Conservation (phyloP, 177 flowering plant genomes). For the Tripterygium wilfordii region DNA sequence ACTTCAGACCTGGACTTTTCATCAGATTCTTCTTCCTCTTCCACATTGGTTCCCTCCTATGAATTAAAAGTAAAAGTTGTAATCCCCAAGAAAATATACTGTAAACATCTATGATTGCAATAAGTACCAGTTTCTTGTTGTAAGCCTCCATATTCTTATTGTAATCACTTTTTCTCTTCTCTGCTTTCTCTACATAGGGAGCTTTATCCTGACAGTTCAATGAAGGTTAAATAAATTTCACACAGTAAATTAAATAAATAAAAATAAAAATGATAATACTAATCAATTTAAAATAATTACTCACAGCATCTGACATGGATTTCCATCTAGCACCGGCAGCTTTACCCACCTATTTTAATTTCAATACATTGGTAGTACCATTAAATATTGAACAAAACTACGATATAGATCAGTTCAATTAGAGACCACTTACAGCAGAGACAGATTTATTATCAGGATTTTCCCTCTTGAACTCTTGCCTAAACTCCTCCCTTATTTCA, state of each 20-base stretch:
- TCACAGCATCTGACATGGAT: constrained; percentile 52
- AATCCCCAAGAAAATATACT: no score
- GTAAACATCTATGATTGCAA: no score
- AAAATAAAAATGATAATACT: no score
- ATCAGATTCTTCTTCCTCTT: constrained; percentile 41
- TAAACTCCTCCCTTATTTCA: constrained; percentile 54
- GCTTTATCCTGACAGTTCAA: constrained; percentile 50
- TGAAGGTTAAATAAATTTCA: no score
- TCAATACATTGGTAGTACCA: no score
- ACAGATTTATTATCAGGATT: constrained; percentile 67
- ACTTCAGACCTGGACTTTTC: constrained; percentile 59
- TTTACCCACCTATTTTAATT: constrained; percentile 59
- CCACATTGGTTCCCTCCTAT: no score
- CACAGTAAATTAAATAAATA: neutral
- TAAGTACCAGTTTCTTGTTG: constrained; percentile 22
- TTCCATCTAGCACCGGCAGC: constrained; percentile 76
- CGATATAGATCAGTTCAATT: neutral
- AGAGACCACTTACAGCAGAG: constrained; percentile 36
- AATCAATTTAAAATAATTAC: constrained; percentile 9
- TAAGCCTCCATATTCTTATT: constrained; percentile 37
- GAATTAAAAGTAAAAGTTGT: no score
- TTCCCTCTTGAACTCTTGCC: constrained; percentile 45
- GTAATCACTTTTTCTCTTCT: constrained; percentile 50
- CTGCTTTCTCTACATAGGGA: constrained; percentile 45
- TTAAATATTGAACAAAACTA: no score